These are phyloP conservation scores for Cytospora mali DNA, from an alignment of 2,329 filamentous ascomycete genomes.

Conservation along the genomic window DNA sequence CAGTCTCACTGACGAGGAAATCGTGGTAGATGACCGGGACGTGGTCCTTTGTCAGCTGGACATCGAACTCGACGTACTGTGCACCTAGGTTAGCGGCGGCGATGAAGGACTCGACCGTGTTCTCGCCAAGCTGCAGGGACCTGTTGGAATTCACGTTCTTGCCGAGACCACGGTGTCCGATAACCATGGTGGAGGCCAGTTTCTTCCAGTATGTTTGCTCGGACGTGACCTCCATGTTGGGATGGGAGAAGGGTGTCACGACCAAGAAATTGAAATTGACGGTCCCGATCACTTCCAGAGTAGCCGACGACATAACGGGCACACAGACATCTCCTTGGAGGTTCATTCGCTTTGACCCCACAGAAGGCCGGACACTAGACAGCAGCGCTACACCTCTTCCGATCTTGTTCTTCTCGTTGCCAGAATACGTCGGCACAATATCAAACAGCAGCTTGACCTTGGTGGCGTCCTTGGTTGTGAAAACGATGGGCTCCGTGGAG, in stretches of 20 bases:
- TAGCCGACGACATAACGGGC: slow-evolving; percentile 77
- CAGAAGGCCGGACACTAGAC: slow-evolving; percentile 78
- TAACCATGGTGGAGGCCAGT: slow-evolving; percentile 82
- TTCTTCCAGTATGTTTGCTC: slow-evolving; percentile 97
- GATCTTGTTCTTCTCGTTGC: slow-evolving; percentile 83
- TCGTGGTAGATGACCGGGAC: slow-evolving; percentile 99
- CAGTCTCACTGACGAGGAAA: slow-evolving; percentile 95
- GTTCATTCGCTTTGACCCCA: slow-evolving; percentile 86
- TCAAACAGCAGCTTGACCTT: slow-evolving; percentile 93
- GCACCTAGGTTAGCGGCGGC: slow-evolving; percentile 91
- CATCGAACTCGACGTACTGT: slow-evolving; percentile 77
- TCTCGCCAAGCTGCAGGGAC: slow-evolving; percentile 92
- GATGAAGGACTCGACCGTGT: slow-evolving; percentile 94
- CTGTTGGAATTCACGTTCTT: slow-evolving; percentile 85
- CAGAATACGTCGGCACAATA: slow-evolving; percentile 92
- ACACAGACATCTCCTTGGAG: slow-evolving; percentile 91
- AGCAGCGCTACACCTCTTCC: slow-evolving; percentile 87
- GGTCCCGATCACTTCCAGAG: slow-evolving; percentile 85
- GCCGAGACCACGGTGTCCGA: slow-evolving; percentile 74
- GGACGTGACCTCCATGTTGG: slow-evolving; percentile 88
- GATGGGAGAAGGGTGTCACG: slow-evolving; percentile 91
- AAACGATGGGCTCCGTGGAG: slow-evolving; percentile 89
- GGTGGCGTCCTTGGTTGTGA: slow-evolving; percentile 74
- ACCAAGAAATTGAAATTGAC: slow-evolving; percentile 97
- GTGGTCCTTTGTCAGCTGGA: slow-evolving; percentile 97